Percentiles rank a stretch among this genome's conserved stretches.
Evolutionary conservation across 2,329 filamentous ascomycete species (phyloP).

Genomic region (Phyllosticta ampelicida): DNA sequence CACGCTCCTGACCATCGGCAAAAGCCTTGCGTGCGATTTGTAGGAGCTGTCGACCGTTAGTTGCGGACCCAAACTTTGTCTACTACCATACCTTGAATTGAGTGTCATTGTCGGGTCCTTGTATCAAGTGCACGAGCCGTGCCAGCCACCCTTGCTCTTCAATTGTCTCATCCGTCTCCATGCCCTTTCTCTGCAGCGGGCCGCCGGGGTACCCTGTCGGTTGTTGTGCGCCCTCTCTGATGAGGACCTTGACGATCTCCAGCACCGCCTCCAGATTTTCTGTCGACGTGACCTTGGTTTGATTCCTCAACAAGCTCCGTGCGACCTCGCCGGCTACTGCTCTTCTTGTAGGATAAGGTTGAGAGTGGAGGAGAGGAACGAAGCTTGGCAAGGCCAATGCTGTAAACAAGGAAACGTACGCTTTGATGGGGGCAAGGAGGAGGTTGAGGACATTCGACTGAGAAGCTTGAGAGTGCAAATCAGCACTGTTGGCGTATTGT

Average conservation of each 20-base stretch:
- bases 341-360: slow-evolving; percentile 84
- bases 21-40: slow-evolving; percentile 82
- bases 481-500: slow-evolving; percentile 88
- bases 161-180: slow-evolving; percentile 92
- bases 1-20: slow-evolving; percentile 83
- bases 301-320: slow-evolving; percentile 69
- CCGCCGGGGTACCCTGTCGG: slow-evolving; percentile 76
- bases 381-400: slow-evolving; percentile 86
- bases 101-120: slow-evolving; percentile 76
- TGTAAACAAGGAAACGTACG: slow-evolving; percentile 93
- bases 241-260: slow-evolving; percentile 78
- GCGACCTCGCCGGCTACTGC: slow-evolving; percentile 85
- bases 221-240: slow-evolving; percentile 78
- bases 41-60: slow-evolving; percentile 45
- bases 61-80: background rate
- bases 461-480: slow-evolving; percentile 75
- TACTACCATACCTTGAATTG: slow-evolving; percentile 58
- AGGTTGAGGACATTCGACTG: slow-evolving; percentile 85
- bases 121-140: slow-evolving; percentile 77
- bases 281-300: slow-evolving; percentile 65
- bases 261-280: slow-evolving; percentile 81
- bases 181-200: slow-evolving; percentile 58
- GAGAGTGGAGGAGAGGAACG: slow-evolving; percentile 76
- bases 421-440: slow-evolving; percentile 79
- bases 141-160: slow-evolving; percentile 98